Conservation (phyloP, 2,329 filamentous ascomycete genomes). For the Neofusicoccum cordaticola region DNA sequence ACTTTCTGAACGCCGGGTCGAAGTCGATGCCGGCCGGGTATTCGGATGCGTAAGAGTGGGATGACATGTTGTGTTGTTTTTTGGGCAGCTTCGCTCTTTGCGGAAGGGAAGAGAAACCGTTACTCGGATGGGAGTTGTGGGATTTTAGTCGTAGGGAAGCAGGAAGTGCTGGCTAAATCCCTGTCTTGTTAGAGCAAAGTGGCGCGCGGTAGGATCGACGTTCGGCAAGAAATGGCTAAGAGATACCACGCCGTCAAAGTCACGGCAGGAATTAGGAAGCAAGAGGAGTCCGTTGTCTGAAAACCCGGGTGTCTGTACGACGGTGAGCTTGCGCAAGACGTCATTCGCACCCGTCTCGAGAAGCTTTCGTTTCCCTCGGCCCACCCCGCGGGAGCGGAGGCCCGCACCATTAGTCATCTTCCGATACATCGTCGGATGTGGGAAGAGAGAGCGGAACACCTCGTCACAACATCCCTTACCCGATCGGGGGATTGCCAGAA, state of each 20-base stretch:
- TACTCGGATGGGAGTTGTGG: too few relatives aligned
- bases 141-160: too few relatives aligned
- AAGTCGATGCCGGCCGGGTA: conserved; percentile 34
- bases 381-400: conserved; percentile 3
- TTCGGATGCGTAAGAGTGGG: conserved; percentile 30
- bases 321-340: background rate
- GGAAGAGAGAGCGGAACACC: background rate
- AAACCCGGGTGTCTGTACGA: too few relatives aligned
- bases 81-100: background rate
- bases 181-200: too few relatives aligned
- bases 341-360: background rate
- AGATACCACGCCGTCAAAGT: too few relatives aligned
- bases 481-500: background rate
- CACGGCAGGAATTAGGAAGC: too few relatives aligned
- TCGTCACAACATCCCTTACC: background rate
- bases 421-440: conserved; percentile 9
- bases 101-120: too few relatives aligned
- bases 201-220: too few relatives aligned
- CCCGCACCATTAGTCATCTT: conserved; percentile 12
- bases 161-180: too few relatives aligned
- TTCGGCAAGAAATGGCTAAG: too few relatives aligned
- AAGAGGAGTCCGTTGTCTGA: too few relatives aligned
- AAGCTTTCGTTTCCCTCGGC: background rate
- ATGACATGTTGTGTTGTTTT: background rate
- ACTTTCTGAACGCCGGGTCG: conserved; percentile 41